These are phyloP conservation scores for Didymella arachidicola DNA, from an alignment of 2,329 filamentous ascomycete genomes.

Conservation along the genomic window DNA sequence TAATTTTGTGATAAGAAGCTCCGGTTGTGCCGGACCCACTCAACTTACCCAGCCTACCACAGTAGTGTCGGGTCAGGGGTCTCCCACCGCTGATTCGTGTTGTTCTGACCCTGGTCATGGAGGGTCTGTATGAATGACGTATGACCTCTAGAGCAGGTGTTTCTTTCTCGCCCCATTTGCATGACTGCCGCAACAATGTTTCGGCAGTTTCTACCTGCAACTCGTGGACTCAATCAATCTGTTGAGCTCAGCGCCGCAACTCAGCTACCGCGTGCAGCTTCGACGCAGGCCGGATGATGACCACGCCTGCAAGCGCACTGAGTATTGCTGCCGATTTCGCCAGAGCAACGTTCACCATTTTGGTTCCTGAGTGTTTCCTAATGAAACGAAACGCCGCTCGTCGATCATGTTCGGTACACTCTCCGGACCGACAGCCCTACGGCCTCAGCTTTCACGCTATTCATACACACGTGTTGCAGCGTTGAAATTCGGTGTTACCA, in stretches of 20 bases:
- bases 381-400: not conserved
- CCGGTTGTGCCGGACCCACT: no score
- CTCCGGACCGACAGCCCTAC: conserved; percentile 7
- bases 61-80: conserved; percentile 2
- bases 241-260: not conserved
- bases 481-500: conserved; percentile 5
- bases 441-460: not conserved
- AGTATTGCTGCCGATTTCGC: conserved; percentile 1
- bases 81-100: not conserved
- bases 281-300: conserved; percentile 4
- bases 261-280: conserved; percentile 1
- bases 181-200: not conserved
- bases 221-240: not conserved
- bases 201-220: not conserved
- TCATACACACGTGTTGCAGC: not conserved
- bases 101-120: not conserved
- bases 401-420: conserved; percentile 11
- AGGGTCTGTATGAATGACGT: conserved; percentile 3
- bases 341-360: not conserved
- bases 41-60: no score
- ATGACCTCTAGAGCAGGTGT: not conserved
- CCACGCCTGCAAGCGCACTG: not conserved
- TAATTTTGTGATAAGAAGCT: no score
- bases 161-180: not conserved
- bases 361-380: conserved; percentile 1